Percentiles rank a stretch among this genome's conserved stretches.
phyloP scores from a whole-genome alignment of 2,329 filamentous ascomycete genomes.

The Colletotrichum camelliae region DNA sequence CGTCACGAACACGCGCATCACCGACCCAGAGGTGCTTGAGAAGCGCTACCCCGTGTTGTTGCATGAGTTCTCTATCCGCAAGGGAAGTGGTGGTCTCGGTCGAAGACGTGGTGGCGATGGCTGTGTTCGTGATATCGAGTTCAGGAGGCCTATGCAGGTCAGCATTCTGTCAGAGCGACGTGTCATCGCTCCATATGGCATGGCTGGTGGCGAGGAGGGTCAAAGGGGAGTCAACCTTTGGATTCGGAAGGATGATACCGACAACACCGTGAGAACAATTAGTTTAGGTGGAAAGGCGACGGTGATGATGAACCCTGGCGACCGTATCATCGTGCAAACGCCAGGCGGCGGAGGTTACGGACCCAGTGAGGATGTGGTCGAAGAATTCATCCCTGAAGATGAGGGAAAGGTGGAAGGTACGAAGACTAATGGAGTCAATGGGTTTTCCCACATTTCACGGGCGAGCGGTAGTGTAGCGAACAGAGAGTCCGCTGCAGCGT shows the following conservation, averaged over 20 bases:
- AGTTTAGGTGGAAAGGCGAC: background rate
- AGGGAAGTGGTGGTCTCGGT: slow-evolving; percentile 4
- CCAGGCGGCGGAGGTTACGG: background rate
- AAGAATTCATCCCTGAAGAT: background rate
- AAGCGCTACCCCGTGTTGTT: slow-evolving; percentile 38
- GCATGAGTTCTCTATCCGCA: slow-evolving; percentile 34
- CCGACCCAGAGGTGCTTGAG: slow-evolving; percentile 40
- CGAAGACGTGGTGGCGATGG: background rate
- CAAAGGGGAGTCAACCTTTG: background rate
- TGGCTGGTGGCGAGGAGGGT: background rate
- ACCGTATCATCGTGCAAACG: background rate
- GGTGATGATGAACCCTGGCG: background rate
- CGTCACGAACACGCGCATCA: slow-evolving; percentile 44
- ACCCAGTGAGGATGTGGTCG: background rate
- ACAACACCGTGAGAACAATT: background rate
- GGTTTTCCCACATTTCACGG: background rate
- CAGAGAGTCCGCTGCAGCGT: background rate
- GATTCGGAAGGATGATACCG: background rate
- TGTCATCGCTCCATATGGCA: background rate
- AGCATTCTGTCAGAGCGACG: background rate
- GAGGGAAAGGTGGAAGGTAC: background rate
- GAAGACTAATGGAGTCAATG: background rate
- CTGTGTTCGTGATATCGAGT: background rate
- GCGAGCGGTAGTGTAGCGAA: background rate
- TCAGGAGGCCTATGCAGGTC: background rate